Percentiles rank a stretch among this genome's conserved stretches.
phyloP scores from a whole-genome alignment of 495 filamentous ascomycete genomes.

The Glutinoglossum americanum region DNA sequence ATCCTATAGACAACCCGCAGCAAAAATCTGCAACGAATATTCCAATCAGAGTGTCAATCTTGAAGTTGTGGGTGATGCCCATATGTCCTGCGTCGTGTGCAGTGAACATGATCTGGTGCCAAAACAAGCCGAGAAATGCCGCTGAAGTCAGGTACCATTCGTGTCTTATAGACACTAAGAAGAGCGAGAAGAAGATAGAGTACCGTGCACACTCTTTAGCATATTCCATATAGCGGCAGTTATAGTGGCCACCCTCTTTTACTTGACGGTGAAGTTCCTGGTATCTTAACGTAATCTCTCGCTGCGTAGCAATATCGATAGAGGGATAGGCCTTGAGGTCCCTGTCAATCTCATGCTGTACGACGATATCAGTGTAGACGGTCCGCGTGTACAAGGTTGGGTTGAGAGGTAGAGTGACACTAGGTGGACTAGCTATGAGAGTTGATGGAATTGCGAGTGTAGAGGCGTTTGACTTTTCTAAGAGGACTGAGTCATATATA shows the following conservation, averaged over 20 bases:
- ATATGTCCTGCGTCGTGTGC: conserved; percentile 29
- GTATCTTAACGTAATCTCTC: conserved; percentile 22
- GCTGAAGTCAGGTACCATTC: conserved; percentile 26
- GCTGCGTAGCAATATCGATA: conserved; percentile 21
- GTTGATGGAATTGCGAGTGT: background rate
- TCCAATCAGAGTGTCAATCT: conserved; percentile 24
- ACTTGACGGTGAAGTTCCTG: conserved; percentile 20
- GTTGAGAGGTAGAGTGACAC: background rate
- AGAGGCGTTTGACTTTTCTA: background rate
- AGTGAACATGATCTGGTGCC: conserved; percentile 32
- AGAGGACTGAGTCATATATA: background rate
- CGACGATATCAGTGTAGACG: conserved; percentile 5
- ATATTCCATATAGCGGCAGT: conserved; percentile 23
- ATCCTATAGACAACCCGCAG: conserved; percentile 33
- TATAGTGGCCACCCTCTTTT: conserved; percentile 20
- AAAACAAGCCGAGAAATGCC: conserved; percentile 25
- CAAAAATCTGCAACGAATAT: conserved; percentile 67
- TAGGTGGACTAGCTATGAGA: background rate
- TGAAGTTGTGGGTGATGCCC: conserved; percentile 26
- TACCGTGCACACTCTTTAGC: conserved; percentile 24
- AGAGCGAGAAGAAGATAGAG: conserved; percentile 16
- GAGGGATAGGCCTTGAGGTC: conserved; percentile 21
- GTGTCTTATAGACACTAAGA: conserved; percentile 14
- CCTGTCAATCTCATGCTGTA: conserved; percentile 19
- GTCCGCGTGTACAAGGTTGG: background rate